phyloP scores from a whole-genome alignment of 805 yeast species.

The Barnettozyma californica region DNA sequence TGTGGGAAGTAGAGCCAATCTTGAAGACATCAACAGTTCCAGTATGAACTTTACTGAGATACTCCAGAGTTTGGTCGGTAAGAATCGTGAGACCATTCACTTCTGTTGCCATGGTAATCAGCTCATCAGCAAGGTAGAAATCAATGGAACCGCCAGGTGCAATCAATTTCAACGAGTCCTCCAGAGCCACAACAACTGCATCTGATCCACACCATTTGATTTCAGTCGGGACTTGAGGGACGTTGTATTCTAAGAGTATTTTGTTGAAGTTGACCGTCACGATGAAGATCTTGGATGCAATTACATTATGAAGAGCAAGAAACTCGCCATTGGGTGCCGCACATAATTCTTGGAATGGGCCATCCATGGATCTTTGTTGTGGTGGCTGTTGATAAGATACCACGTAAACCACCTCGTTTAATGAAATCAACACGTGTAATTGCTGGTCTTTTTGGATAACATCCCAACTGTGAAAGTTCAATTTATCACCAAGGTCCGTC shows the following conservation, averaged over 20 bases:
- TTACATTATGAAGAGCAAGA: slow-evolving; percentile 43
- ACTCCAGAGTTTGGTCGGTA: slow-evolving; percentile 48
- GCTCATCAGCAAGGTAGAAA: slow-evolving; percentile 42
- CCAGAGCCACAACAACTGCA: slow-evolving; percentile 57
- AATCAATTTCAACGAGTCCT: slow-evolving; percentile 60
- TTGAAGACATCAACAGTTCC: slow-evolving; percentile 58
- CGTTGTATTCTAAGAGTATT: slow-evolving; percentile 22
- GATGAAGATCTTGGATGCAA: slow-evolving; percentile 42
- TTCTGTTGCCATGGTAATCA: slow-evolving; percentile 42
- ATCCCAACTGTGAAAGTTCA: slow-evolving; percentile 19
- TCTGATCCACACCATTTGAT: slow-evolving; percentile 81
- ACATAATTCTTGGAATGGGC: slow-evolving; percentile 39
- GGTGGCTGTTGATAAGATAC: slow-evolving; percentile 7
- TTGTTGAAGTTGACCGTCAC: slow-evolving; percentile 33
- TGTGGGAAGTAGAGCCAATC: slow-evolving; percentile 79
- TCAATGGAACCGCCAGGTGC: slow-evolving; percentile 63
- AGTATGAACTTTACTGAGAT: slow-evolving; percentile 57
- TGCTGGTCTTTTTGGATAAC: slow-evolving; percentile 15
- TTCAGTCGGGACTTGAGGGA: slow-evolving; percentile 37
- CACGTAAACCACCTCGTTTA: slow-evolving; percentile 9
- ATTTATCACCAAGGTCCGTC: slow-evolving; percentile 2
- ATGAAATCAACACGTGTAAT: slow-evolving; percentile 13
- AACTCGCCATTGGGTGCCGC: slow-evolving; percentile 53
- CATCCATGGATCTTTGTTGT: slow-evolving; percentile 35
- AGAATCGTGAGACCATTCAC: slow-evolving; percentile 68